Conservation (phyloP, 164 flowering plant species). For the Brasenia schreberi region DNA sequence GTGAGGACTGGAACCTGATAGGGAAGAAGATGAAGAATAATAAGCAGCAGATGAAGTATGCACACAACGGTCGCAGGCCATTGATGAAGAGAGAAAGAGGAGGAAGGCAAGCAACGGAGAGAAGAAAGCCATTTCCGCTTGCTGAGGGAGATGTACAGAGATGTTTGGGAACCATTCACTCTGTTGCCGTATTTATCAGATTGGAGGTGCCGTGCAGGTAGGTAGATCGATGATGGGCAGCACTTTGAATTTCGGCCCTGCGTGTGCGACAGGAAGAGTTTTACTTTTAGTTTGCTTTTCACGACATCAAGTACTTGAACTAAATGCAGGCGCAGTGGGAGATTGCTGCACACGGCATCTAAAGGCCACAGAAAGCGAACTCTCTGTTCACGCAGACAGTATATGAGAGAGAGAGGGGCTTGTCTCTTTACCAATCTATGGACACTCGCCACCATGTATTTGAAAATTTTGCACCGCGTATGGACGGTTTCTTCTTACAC, state of each 20-base stretch:
- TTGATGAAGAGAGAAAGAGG: slow-evolving; percentile 29
- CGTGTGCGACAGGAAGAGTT: neutral
- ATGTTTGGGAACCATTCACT: neutral
- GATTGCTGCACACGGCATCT: neutral
- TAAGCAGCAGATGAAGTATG: slow-evolving; percentile 56
- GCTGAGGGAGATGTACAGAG: neutral
- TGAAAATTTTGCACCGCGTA: too few species aligned
- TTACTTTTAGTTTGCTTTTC: too few species aligned
- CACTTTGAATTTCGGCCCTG: neutral
- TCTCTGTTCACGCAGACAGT: too few species aligned
- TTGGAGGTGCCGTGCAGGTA: slow-evolving; percentile 9
- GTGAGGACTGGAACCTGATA: slow-evolving; percentile 14
- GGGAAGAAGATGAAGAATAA: slow-evolving; percentile 35
- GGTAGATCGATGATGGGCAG: neutral
- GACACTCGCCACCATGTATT: too few species aligned
- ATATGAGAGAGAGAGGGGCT: too few species aligned
- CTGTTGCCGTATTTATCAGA: slow-evolving; percentile 1
- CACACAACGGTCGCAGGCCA: slow-evolving; percentile 74
- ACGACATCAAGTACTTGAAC: neutral
- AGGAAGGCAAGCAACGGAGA: slow-evolving; percentile 16
- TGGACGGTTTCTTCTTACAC: too few species aligned
- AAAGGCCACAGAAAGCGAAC: too few species aligned
- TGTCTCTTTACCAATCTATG: too few species aligned
- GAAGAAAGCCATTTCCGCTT: slow-evolving; percentile 24
- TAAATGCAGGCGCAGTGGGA: neutral